phyloP scores from a whole-genome alignment of 108 stramenopile species.

The Skeletonema potamos region DNA sequence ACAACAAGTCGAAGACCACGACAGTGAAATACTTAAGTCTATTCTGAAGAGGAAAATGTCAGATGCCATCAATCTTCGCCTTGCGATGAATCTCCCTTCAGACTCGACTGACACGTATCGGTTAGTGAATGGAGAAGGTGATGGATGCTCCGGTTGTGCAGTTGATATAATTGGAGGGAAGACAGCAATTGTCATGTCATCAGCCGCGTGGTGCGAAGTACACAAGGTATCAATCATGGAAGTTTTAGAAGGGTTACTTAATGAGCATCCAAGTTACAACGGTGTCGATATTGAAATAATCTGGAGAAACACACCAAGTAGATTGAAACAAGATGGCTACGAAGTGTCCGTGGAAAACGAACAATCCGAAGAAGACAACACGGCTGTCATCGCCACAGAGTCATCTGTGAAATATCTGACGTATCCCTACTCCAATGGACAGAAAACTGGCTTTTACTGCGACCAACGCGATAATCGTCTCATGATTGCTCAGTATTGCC shows the following conservation, averaged over 20 bases:
- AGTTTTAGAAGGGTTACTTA: constrained; percentile 43
- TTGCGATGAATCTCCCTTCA: constrained; percentile 49
- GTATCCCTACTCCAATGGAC: constrained; percentile 69
- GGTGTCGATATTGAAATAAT: constrained; percentile 53
- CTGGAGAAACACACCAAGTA: constrained; percentile 71
- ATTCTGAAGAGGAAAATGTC: constrained; percentile 62
- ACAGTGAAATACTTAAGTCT: constrained; percentile 23
- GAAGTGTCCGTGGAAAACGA: constrained; percentile 28
- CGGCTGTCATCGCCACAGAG: constrained; percentile 61
- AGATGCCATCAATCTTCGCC: constrained; percentile 58
- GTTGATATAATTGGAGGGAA: constrained; percentile 84
- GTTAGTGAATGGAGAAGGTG: constrained; percentile 94
- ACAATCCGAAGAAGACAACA: constrained; percentile 28
- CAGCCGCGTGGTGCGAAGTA: constrained; percentile 92
- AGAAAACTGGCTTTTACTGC: constrained; percentile 98
- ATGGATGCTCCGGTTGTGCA: constrained; percentile 88
- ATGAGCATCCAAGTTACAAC: constrained; percentile 34
- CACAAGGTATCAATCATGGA: constrained; percentile 62
- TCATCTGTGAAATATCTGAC: constrained; percentile 80
- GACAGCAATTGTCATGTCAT: constrained; percentile 82
- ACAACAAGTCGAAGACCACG: constrained; percentile 4
- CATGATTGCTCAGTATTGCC: constrained; percentile 53
- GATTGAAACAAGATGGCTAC: constrained; percentile 80
- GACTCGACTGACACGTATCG: constrained; percentile 75
- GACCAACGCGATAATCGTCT: constrained; percentile 94